A percentile compares a stretch with the other conserved stretches of the same genome.
These are phyloP conservation scores for Colletotrichum endophyticum DNA, from an alignment of 2,329 filamentous ascomycete species.

Conservation along the genomic window DNA sequence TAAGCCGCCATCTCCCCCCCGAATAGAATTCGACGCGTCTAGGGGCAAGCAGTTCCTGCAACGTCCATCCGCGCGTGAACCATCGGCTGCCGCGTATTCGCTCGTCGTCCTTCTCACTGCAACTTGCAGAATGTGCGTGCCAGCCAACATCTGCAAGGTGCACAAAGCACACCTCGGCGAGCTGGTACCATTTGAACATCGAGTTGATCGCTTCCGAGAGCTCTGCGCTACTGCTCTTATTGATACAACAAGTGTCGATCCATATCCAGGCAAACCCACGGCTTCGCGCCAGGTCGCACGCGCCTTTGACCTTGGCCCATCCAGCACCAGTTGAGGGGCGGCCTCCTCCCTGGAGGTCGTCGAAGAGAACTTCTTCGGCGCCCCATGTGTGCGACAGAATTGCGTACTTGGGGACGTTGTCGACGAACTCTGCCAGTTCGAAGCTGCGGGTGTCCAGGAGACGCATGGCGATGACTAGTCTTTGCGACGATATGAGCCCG, in stretches of 20 bases:
- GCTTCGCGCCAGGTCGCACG: neutral
- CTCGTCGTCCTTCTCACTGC: neutral
- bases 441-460: neutral
- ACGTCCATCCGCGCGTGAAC: neutral
- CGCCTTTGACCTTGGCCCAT: neutral
- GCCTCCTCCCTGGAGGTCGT: neutral
- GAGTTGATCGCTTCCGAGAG: conserved; percentile 26
- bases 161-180: conserved; percentile 25
- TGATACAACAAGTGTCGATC: conserved; percentile 30
- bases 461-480: neutral
- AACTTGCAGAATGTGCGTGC: neutral
- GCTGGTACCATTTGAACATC: conserved; percentile 24
- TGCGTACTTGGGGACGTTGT: neutral
- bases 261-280: conserved; percentile 1
- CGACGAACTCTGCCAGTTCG: neutral
- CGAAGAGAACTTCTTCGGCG: neutral
- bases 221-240: conserved; percentile 24
- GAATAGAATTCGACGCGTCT: neutral
- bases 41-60: neutral
- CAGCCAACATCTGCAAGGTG: conserved; percentile 30
- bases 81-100: neutral
- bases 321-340: neutral
- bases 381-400: neutral
- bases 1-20: neutral
- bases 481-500: neutral